phyloP scores from a whole-genome alignment of 2,329 filamentous ascomycete species.

The Aaosphaeria pasadenensis region DNA sequence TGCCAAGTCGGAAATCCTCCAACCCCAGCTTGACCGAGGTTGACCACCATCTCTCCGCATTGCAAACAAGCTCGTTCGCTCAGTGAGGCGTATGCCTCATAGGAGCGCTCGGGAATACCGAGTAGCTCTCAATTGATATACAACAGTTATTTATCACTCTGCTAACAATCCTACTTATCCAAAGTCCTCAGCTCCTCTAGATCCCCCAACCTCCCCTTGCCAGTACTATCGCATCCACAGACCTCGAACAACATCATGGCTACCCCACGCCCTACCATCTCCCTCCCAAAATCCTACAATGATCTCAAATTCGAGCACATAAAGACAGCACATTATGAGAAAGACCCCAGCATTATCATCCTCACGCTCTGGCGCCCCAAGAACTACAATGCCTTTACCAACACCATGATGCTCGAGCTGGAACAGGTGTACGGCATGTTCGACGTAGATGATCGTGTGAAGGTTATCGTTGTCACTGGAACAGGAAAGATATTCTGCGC shows the following conservation, averaged over 20 bases:
- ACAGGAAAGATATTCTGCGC: conserved; percentile 53
- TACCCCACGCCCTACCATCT: conserved; percentile 12
- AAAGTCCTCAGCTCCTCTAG: too few relatives aligned
- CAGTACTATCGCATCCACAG: conserved; percentile 7
- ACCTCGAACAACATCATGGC: conserved; percentile 4
- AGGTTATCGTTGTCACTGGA: conserved; percentile 55
- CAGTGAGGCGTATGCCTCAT: too few relatives aligned
- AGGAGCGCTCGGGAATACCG: too few relatives aligned
- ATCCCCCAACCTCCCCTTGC: too few relatives aligned
- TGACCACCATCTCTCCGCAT: too few relatives aligned
- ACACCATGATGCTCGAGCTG: conserved; percentile 61
- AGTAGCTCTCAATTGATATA: too few relatives aligned
- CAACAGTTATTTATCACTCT: too few relatives aligned
- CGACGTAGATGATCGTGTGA: conserved; percentile 54
- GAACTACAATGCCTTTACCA: conserved; percentile 68
- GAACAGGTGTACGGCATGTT: conserved; percentile 52
- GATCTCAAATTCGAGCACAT: conserved; percentile 41
- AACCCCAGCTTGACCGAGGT: too few relatives aligned
- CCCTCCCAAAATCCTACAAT: conserved; percentile 40
- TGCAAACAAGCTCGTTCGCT: too few relatives aligned
- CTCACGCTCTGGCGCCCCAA: conserved; percentile 63
- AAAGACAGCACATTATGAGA: conserved; percentile 39
- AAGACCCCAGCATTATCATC: conserved; percentile 56
- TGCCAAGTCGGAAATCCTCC: too few relatives aligned
- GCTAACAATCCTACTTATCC: too few relatives aligned